Evolutionary conservation across 495 filamentous ascomycete genomes (phyloP).

Genomic region (Penicillium canariense): DNA sequence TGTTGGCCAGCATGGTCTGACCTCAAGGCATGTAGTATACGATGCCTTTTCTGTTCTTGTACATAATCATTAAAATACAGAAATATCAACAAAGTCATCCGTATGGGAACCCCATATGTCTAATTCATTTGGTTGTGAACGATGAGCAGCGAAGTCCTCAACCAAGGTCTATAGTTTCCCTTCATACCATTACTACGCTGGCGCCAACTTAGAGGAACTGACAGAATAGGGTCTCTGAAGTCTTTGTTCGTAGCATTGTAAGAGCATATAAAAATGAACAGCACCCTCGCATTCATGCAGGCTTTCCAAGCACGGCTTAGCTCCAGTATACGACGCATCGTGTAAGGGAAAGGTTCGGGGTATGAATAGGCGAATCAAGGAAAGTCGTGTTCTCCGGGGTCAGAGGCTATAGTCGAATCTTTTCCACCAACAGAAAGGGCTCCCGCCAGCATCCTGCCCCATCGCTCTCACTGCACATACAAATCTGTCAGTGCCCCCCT

Average conservation of each 20-base stretch:
- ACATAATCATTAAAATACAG: neutral
- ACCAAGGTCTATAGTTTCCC: too few relatives aligned
- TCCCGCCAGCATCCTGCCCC: neutral
- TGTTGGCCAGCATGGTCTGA: slow-evolving; percentile 4
- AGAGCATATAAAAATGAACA: neutral
- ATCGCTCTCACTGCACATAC: slow-evolving; percentile 21
- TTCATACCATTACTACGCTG: too few relatives aligned
- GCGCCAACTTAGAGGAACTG: too few relatives aligned
- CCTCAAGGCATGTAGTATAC: neutral
- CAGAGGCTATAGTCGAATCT: neutral
- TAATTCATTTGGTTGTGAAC: too few relatives aligned
- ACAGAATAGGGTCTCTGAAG: too few relatives aligned
- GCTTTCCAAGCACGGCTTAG: neutral
- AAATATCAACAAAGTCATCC: neutral
- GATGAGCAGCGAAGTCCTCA: too few relatives aligned
- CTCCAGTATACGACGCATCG: neutral
- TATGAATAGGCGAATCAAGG: neutral
- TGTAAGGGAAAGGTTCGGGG: neutral
- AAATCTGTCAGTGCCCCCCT: slow-evolving; percentile 29
- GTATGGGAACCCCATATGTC: too few relatives aligned
- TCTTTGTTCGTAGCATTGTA: neutral
- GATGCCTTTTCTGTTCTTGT: slow-evolving; percentile 2
- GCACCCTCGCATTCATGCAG: too few relatives aligned
- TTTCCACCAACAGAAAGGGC: neutral
- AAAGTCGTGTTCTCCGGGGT: neutral